Percentiles rank a stretch among this genome's conserved stretches.
Evolutionary conservation across 148 eudicot species (phyloP).

Genomic region (Rhododendron williamsianum): DNA sequence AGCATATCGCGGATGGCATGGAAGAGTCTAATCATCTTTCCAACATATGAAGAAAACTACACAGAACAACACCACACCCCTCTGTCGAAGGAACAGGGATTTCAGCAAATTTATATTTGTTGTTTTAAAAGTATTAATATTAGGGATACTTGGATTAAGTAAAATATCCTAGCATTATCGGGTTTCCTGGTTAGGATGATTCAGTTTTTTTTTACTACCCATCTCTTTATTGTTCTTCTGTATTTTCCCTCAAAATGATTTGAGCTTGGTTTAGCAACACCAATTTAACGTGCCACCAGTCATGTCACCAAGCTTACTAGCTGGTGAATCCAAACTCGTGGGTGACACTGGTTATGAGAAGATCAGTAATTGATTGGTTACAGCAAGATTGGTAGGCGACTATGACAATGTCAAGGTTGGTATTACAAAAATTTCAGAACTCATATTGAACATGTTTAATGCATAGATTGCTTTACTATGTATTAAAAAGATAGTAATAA

Average conservation of each 20-base stretch:
- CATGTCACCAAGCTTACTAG: neutral
- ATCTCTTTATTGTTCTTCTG: neutral
- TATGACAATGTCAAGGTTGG: neutral
- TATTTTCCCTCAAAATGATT: neutral
- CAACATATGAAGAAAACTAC: neutral
- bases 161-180: neutral
- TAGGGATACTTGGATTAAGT: neutral
- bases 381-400: neutral
- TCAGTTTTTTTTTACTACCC: neutral
- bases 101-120: neutral
- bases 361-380: neutral
- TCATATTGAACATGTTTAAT: neutral
- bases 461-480: no score
- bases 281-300: neutral
- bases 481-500: neutral
- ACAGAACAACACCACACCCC: neutral
- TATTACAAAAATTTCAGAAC: neutral
- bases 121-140: neutral
- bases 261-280: neutral
- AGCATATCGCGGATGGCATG: neutral
- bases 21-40: neutral
- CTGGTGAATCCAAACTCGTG: neutral
- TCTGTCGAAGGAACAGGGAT: neutral
- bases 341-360: neutral
- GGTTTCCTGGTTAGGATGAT: neutral